phyloP scores from a whole-genome alignment of 2,329 filamentous ascomycete species.

The Fusarium multiceps region DNA sequence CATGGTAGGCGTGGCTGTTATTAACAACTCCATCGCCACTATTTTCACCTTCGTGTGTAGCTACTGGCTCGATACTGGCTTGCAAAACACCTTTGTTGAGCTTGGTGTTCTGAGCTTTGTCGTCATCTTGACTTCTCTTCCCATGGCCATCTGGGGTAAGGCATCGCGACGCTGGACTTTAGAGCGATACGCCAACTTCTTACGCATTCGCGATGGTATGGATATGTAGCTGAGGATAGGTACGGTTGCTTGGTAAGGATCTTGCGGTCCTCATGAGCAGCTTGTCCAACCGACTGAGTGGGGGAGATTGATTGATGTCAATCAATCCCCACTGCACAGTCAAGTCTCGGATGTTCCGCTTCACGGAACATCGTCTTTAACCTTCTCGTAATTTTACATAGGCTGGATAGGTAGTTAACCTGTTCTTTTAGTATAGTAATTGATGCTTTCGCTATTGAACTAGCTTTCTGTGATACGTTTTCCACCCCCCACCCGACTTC shows the following conservation, averaged over 20 bases:
- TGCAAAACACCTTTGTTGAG: conserved; percentile 62
- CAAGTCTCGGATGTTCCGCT: background rate
- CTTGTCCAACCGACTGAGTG: background rate
- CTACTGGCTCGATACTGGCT: conserved; percentile 60
- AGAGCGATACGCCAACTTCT: conserved; percentile 57
- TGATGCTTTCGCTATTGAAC: fast-evolving
- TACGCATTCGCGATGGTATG: conserved; percentile 60
- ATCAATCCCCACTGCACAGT: background rate
- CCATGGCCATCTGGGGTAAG: conserved; percentile 67
- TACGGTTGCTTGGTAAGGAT: background rate
- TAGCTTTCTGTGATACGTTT: fast-evolving
- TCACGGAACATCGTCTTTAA: background rate
- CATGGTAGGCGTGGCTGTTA: conserved; percentile 68
- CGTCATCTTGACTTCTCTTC: conserved; percentile 61
- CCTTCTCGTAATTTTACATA: background rate
- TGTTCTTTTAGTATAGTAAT: background rate
- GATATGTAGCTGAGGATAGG: conserved; percentile 29
- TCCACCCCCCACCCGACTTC: background rate
- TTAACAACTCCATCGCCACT: conserved; percentile 66
- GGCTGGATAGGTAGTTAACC: background rate
- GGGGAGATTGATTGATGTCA: background rate
- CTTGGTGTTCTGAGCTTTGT: conserved; percentile 63
- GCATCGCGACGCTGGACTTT: conserved; percentile 60
- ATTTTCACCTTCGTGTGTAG: conserved; percentile 64
- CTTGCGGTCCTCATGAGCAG: background rate